phyloP scores from a whole-genome alignment of 2,329 filamentous ascomycete genomes.

The Stylonectria norvegica region DNA sequence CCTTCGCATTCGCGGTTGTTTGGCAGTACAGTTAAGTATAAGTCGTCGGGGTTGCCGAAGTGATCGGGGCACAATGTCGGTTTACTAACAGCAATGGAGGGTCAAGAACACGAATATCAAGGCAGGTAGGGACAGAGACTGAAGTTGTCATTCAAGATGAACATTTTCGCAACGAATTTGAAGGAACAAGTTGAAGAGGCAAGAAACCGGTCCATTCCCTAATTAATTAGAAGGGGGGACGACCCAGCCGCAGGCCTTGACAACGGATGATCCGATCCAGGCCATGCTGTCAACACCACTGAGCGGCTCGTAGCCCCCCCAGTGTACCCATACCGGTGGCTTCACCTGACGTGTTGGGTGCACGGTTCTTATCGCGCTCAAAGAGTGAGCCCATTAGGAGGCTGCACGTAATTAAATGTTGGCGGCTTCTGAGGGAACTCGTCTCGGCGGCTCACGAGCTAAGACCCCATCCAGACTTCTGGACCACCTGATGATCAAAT shows the following conservation, averaged over 20 bases:
- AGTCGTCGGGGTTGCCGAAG: too few relatives aligned
- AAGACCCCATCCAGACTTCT: constrained; percentile 21
- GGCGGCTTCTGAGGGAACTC: constrained; percentile 18
- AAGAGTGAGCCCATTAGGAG: constrained; percentile 26
- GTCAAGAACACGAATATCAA: constrained; percentile 3
- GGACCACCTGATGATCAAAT: constrained; percentile 25
- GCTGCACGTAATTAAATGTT: constrained; percentile 28
- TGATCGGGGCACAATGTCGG: too few relatives aligned
- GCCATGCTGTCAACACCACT: constrained; percentile 29
- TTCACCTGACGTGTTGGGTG: constrained; percentile 28
- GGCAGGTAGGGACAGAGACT: constrained; percentile 6
- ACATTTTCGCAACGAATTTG: constrained; percentile 7
- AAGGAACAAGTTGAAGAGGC: constrained; percentile 12
- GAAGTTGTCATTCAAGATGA: constrained; percentile 8
- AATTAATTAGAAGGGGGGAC: constrained; percentile 22
- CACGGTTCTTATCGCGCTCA: constrained; percentile 27
- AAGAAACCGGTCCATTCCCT: constrained; percentile 12
- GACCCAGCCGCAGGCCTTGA: constrained; percentile 20
- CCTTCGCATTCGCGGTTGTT: too few relatives aligned
- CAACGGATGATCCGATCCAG: constrained; percentile 29
- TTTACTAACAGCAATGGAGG: too few relatives aligned
- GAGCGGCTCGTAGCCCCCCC: constrained; percentile 23
- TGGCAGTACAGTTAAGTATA: too few relatives aligned
- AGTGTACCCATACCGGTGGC: constrained; percentile 27
- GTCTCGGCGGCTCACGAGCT: constrained; percentile 17